Base-by-base conservation (phyloP, 2,329 filamentous ascomycete species). In the Aspergillus chevalieri region DNA sequence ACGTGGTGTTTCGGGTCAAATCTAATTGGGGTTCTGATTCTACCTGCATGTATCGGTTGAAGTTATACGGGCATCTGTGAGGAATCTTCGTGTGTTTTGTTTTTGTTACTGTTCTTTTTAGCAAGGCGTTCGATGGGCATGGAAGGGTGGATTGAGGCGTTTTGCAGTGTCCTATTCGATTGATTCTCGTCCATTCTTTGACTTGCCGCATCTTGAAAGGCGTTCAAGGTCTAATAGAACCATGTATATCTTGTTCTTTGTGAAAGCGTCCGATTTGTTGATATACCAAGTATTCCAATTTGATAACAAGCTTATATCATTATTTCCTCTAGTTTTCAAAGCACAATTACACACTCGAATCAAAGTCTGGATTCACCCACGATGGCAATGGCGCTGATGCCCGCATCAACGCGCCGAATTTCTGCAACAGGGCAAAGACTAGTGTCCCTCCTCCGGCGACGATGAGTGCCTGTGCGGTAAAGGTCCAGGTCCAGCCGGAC, bases 401-500 rank as follows among this genome's bases (percentile, higher is more conserved):
- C 17, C 75, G 62, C 52, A 77, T 59, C 19, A 46, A 45, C 1
- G 57, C 63, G 0, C 76, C 75, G 45, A 63, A 78, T 45, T 49
- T 55, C 28, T 78, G 74, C 45, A 78, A 44, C 6, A 61, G 42
- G 0, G 57, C 67, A 15, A 77, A 67, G 0, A 70, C 53, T 0
- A 69, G 62, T 12, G 72, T 58, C 33, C 68, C 71, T 15, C 68
- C 68, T 48, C 70, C 66, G 3, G 73, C 47, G 3, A 70, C 70
- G 33, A 79, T 73, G 33, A 79, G 64, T 1, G 70, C 76, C 46
- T 79, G 76, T 0, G 68, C 65, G 4, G 72, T 70, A 53, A 79
- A 77, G 0, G 74, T 76, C 76, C 76, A 78, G 1, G 74, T 76
- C 64, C 73, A 79, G 3, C 76, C 76, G 5, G 62, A 65, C 3